Conservation (phyloP, 1,284 basidiomycete genomes). For the Coniophora puteana region DNA sequence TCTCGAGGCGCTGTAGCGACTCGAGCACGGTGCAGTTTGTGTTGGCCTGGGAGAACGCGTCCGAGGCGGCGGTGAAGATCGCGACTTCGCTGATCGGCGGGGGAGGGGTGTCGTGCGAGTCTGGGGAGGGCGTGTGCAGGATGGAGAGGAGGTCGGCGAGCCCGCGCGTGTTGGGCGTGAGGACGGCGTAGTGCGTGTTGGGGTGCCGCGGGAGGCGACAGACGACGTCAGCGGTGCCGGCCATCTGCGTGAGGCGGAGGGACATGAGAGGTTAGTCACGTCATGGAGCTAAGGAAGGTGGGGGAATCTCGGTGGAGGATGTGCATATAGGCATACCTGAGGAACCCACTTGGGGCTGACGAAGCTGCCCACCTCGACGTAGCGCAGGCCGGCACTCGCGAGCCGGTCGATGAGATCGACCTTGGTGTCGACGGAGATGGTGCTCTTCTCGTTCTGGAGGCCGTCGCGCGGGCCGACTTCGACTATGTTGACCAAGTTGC, state of each 20-base stretch:
- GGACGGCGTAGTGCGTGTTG: constrained; percentile 73
- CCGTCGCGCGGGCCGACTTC: constrained; percentile 94
- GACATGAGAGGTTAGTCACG: too few species aligned
- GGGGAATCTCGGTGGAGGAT: neutral
- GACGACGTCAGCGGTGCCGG: constrained; percentile 75
- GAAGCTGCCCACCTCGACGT: constrained; percentile 89
- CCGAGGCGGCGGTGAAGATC: constrained; percentile 87
- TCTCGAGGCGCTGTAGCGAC: constrained; percentile 63
- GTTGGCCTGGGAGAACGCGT: constrained; percentile 85
- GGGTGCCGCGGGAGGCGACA: constrained; percentile 48
- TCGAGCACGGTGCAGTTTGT: constrained; percentile 77
- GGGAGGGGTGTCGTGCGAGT: constrained; percentile 24
- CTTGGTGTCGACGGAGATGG: constrained; percentile 75
- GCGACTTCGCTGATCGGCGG: constrained; percentile 81
- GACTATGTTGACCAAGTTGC: constrained; percentile 55
- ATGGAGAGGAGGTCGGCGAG: constrained; percentile 63
- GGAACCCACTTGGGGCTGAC: constrained; percentile 94
- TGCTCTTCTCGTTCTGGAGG: constrained; percentile 84
- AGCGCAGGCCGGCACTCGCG: constrained; percentile 63
- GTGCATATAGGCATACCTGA: constrained; percentile 53
- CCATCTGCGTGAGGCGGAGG: constrained; percentile 58
- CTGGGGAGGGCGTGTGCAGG: constrained; percentile 34
- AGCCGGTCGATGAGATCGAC: constrained; percentile 80
- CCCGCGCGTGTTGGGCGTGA: constrained; percentile 84
- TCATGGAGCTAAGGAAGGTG: neutral